phyloP scores from a whole-genome alignment of 2,329 filamentous ascomycete genomes.

The Dactylellina parvicollis region DNA sequence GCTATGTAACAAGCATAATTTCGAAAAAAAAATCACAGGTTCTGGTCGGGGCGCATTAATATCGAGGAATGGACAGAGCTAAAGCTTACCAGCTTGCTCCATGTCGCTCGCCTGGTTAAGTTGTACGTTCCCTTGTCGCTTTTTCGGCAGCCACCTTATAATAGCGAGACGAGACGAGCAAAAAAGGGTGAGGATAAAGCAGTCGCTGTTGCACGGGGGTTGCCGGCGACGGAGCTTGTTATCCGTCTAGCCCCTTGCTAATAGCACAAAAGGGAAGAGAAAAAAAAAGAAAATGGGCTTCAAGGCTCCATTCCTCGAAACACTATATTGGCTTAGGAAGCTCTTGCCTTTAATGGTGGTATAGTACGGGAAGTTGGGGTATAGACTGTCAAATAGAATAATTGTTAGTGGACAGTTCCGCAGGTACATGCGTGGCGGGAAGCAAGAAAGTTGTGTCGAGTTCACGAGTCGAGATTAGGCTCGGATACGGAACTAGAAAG shows the following conservation, averaged over 20 bases:
- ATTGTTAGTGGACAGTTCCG: slow-evolving; percentile 33
- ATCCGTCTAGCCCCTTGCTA: slow-evolving; percentile 45
- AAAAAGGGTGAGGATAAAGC: not conserved
- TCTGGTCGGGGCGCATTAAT: too few species aligned
- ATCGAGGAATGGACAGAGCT: slow-evolving; percentile 29
- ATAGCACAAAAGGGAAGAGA: too few species aligned
- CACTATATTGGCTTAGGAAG: slow-evolving; percentile 43
- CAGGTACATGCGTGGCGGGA: slow-evolving; percentile 42
- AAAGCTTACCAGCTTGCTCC: slow-evolving; percentile 36
- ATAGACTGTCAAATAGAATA: slow-evolving; percentile 16
- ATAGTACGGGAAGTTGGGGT: slow-evolving; percentile 30
- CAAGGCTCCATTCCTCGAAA: slow-evolving; percentile 3
- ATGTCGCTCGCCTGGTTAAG: slow-evolving; percentile 55
- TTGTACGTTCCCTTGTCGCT: slow-evolving; percentile 53
- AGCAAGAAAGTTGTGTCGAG: slow-evolving; percentile 15
- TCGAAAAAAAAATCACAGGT: slow-evolving; percentile 23
- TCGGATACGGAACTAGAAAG: slow-evolving; percentile 46
- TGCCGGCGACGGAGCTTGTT: slow-evolving; percentile 51
- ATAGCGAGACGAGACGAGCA: slow-evolving; percentile 21
- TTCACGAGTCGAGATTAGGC: slow-evolving; percentile 10
- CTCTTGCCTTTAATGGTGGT: slow-evolving; percentile 30
- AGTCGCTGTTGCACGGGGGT: slow-evolving; percentile 51
- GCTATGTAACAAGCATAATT: slow-evolving; percentile 11
- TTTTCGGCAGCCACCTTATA: slow-evolving; percentile 51
- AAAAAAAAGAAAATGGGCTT: slow-evolving; percentile 8